Evolutionary conservation across 2,329 filamentous ascomycete species (phyloP).

Genomic region (Didymella segeticola): DNA sequence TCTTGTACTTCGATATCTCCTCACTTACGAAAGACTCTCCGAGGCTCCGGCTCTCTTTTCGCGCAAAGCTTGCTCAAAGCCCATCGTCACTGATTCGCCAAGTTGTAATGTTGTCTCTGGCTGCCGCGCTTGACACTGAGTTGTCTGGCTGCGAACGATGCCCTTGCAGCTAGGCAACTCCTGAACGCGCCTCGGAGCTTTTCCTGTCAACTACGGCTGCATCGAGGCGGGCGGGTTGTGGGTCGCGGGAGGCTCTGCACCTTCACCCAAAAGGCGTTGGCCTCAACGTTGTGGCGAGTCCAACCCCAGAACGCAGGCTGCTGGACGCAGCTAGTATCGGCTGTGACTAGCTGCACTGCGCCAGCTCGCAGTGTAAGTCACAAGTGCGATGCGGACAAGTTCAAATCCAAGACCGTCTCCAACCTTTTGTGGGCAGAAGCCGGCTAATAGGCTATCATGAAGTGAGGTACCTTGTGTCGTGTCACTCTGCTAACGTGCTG

Average conservation of each 20-base stretch:
- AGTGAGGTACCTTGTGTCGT: constrained; percentile 38
- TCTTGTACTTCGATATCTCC: constrained; percentile 22
- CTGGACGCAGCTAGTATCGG: constrained; percentile 26
- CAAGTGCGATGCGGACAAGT: constrained; percentile 32
- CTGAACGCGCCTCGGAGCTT: constrained; percentile 20
- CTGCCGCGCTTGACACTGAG: not conserved
- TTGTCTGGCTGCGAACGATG: constrained; percentile 19
- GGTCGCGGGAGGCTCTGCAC: constrained; percentile 18
- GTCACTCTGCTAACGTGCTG: constrained; percentile 40
- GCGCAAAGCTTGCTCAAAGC: not conserved
- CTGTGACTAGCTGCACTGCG: constrained; percentile 29
- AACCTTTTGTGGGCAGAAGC: constrained; percentile 21
- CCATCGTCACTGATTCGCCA: constrained; percentile 19
- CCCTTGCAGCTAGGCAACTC: constrained; percentile 38
- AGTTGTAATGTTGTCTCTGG: constrained; percentile 23
- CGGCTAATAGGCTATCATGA: constrained; percentile 28
- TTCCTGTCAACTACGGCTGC: constrained; percentile 12
- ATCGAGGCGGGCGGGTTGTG: constrained; percentile 23
- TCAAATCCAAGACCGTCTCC: constrained; percentile 28
- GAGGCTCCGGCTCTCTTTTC: constrained; percentile 6
- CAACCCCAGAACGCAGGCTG: constrained; percentile 23
- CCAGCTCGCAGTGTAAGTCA: constrained; percentile 33
- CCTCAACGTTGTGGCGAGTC: constrained; percentile 18
- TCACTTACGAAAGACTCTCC: constrained; percentile 18
- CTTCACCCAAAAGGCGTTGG: constrained; percentile 22